These are phyloP conservation scores for Candida sanyiensis DNA, from an alignment of 805 yeast species.

Conservation along the genomic window DNA sequence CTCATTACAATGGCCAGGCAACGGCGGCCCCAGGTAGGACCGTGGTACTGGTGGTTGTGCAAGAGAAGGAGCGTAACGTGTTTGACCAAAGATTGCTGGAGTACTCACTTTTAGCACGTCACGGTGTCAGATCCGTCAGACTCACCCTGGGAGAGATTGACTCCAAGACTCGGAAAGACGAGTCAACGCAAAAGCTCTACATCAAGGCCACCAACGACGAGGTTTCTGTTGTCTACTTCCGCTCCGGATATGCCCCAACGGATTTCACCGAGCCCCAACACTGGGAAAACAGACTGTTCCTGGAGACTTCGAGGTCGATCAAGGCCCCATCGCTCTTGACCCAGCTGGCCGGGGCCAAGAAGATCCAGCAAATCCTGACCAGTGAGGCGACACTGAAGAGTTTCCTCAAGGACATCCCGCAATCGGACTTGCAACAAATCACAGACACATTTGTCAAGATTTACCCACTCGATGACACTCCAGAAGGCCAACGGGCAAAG, in stretches of 20 bases:
- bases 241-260: constrained; percentile 82
- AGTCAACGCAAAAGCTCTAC: constrained; percentile 41
- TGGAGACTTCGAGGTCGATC: constrained; percentile 76
- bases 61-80: constrained; percentile 79
- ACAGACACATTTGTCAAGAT: constrained; percentile 73
- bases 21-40: constrained; percentile 30
- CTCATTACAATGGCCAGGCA: constrained; percentile 39
- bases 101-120: constrained; percentile 50
- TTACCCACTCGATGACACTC: constrained; percentile 75
- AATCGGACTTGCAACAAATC: constrained; percentile 30
- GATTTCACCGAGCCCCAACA: constrained; percentile 64
- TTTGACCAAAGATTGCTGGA: constrained; percentile 89
- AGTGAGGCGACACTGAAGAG: constrained; percentile 40
- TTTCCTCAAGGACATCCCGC: constrained; percentile 34
- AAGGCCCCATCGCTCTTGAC: constrained; percentile 89
- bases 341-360: constrained; percentile 90
- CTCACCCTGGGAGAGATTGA: constrained; percentile 58
- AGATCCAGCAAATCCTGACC: constrained; percentile 85
- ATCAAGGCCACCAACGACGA: constrained; percentile 56
- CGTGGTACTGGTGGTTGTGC: constrained; percentile 71
- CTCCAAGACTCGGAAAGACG: constrained; percentile 33
- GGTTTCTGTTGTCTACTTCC: constrained; percentile 81
- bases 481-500: constrained; percentile 56
- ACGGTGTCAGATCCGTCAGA: constrained; percentile 58
- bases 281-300: constrained; percentile 70